phyloP scores from a whole-genome alignment of 1,139 yeast species.

The Tardiomyces depauwii region DNA sequence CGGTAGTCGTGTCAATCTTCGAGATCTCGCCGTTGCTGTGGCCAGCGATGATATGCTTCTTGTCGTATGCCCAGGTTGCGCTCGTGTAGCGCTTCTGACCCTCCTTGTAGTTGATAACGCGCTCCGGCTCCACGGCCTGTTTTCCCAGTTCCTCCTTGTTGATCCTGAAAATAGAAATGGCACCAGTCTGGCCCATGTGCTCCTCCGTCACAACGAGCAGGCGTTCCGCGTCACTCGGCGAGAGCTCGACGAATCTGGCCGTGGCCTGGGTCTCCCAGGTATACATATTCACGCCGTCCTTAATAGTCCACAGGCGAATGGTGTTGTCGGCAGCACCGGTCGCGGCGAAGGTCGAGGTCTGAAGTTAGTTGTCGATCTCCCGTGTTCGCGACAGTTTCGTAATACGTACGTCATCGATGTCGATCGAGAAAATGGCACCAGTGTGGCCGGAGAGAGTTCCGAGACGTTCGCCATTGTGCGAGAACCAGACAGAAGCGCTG shows the following conservation, averaged over 20 bases:
- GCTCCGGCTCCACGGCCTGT: conserved; percentile 38
- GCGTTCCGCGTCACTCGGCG: conserved; percentile 51
- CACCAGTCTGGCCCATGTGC: conserved; percentile 85
- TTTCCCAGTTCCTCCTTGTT: conserved; percentile 32
- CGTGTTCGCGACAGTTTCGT: too few species aligned
- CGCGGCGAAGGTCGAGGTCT: conserved; percentile 49
- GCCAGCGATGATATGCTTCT: conserved; percentile 68
- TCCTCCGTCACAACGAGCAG: conserved; percentile 78
- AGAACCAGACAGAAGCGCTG: conserved; percentile 58
- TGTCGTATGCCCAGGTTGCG: conserved; percentile 82
- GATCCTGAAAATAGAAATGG: conserved; percentile 57
- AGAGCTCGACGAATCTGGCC: conserved; percentile 80
- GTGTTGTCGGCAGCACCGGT: conserved; percentile 92
- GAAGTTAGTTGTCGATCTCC: background rate
- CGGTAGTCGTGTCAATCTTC: conserved; percentile 67
- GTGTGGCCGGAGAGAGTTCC: conserved; percentile 86
- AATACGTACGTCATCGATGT: conserved; percentile 45
- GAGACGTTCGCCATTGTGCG: conserved; percentile 91
- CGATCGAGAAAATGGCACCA: conserved; percentile 96
- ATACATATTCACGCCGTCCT: conserved; percentile 64
- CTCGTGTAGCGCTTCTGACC: conserved; percentile 66
- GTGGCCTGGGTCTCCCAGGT: conserved; percentile 77
- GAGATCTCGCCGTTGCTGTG: conserved; percentile 80
- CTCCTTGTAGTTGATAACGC: conserved; percentile 39
- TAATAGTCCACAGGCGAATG: conserved; percentile 74